phyloP scores from a whole-genome alignment of 495 filamentous ascomycete species.

The Oidiodendron maius region DNA sequence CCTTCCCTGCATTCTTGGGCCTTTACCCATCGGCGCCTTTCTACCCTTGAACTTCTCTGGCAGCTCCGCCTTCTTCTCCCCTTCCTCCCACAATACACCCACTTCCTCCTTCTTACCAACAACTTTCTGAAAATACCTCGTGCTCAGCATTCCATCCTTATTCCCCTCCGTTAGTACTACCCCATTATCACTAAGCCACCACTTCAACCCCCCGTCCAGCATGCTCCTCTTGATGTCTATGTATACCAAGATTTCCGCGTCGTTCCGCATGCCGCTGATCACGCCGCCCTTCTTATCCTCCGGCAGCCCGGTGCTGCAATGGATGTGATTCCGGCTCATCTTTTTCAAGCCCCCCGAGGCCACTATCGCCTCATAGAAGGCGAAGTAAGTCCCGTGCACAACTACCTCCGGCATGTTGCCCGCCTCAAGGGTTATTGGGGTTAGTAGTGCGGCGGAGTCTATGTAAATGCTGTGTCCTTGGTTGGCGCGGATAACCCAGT shows the following conservation, averaged over 20 bases:
- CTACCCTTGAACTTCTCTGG: conserved; percentile 34
- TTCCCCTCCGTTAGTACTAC: conserved; percentile 54
- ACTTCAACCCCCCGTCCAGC: conserved; percentile 57
- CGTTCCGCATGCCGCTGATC: conserved; percentile 77
- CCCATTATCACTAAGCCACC: conserved; percentile 84
- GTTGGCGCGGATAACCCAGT: conserved; percentile 88
- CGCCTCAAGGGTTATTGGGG: conserved; percentile 48
- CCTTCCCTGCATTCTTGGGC: conserved; percentile 12
- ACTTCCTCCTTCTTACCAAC: conserved; percentile 50
- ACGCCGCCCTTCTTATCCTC: conserved; percentile 37
- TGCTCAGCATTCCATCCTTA: conserved; percentile 36
- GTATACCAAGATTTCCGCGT: conserved; percentile 75
- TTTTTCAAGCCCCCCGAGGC: conserved; percentile 65
- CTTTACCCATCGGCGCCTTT: conserved; percentile 41
- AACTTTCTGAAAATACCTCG: conserved; percentile 44
- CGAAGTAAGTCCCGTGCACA: conserved; percentile 83
- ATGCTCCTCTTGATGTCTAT: conserved; percentile 66
- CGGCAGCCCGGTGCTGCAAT: conserved; percentile 71
- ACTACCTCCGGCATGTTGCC: conserved; percentile 55
- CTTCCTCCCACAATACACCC: conserved; percentile 61
- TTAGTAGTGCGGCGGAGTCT: conserved; percentile 61
- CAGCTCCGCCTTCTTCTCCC: conserved; percentile 52
- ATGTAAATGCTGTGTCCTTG: conserved; percentile 82
- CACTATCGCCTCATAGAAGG: conserved; percentile 67
- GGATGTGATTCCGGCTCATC: conserved; percentile 82